These are phyloP conservation scores for Candida methanosorbosa DNA, from an alignment of 805 yeast species.

Conservation along the genomic window DNA sequence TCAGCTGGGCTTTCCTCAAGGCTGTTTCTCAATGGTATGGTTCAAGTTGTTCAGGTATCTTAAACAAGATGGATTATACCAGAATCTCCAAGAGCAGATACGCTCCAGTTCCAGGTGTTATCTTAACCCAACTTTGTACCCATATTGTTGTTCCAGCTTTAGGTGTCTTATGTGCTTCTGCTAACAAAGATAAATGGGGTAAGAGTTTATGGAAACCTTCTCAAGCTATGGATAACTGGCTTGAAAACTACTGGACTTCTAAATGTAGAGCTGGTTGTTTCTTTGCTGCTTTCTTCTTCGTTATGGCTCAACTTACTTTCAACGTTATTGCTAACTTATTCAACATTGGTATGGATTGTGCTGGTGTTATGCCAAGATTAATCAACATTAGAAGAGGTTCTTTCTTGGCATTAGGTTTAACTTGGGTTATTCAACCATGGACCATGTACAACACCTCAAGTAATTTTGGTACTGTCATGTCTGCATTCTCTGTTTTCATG, in stretches of 20 bases:
- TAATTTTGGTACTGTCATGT: slow-evolving; percentile 22
- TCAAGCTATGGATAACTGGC: slow-evolving; percentile 30
- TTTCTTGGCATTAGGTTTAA: slow-evolving; percentile 23
- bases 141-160: slow-evolving; percentile 35
- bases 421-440: slow-evolving; percentile 36
- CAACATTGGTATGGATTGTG: slow-evolving; percentile 43
- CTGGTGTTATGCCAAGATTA: slow-evolving; percentile 35
- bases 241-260: slow-evolving; percentile 27
- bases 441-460: slow-evolving; percentile 26
- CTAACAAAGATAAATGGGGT: slow-evolving; percentile 22
- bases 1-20: slow-evolving; percentile 33
- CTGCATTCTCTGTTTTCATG: slow-evolving; percentile 27
- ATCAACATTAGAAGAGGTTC: slow-evolving; percentile 40
- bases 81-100: too few species aligned
- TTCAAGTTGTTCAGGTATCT: slow-evolving; percentile 28
- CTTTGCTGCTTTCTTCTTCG: slow-evolving; percentile 30
- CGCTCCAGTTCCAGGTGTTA: slow-evolving; percentile 20
- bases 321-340: slow-evolving; percentile 31
- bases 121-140: slow-evolving; percentile 24
- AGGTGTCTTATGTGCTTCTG: slow-evolving; percentile 37
- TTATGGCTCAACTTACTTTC: slow-evolving; percentile 28
- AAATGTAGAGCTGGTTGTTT: slow-evolving; percentile 41
- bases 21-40: slow-evolving; percentile 33
- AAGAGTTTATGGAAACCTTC: slow-evolving; percentile 36
- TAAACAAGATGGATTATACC: slow-evolving; percentile 27